Evolutionary conservation across 768 basidiomycete species (phyloP).

Genomic region (Pholiota molesta): DNA sequence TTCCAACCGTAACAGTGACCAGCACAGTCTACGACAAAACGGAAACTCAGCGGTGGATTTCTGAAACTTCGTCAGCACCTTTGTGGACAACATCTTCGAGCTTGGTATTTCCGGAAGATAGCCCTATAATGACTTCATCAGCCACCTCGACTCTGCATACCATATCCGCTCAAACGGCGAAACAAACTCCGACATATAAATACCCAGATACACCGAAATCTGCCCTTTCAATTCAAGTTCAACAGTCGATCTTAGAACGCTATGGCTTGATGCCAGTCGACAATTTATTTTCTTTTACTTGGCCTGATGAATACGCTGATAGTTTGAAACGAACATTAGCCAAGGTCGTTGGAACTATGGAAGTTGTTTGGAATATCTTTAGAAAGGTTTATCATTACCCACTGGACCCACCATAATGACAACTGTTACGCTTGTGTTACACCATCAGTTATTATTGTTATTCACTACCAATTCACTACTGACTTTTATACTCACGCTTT

Average conservation of each 20-base stretch:
- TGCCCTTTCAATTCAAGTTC: conserved; percentile 5
- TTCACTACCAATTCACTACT: too few species aligned
- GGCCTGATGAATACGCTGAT: conserved; percentile 28
- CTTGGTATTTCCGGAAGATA: not conserved
- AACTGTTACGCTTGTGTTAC: not conserved
- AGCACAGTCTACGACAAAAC: conserved; percentile 35
- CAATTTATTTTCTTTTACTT: conserved; percentile 34
- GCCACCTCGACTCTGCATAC: not conserved
- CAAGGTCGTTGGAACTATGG: conserved; percentile 40
- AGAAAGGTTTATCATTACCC: conserved; percentile 60
- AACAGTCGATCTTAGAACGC: conserved; percentile 21
- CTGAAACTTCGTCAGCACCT: conserved; percentile 11
- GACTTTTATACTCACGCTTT: conserved; percentile 7
- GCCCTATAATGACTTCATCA: conserved; percentile 2
- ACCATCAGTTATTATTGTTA: too few species aligned
- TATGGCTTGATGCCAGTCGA: conserved; percentile 33
- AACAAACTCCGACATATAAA: not conserved
- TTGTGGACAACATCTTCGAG: not conserved
- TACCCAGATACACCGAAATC: conserved; percentile 9
- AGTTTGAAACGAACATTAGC: conserved; percentile 29
- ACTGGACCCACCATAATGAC: conserved; percentile 47
- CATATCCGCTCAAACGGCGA: not conserved
- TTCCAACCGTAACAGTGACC: conserved; percentile 43
- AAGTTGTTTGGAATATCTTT: conserved; percentile 49
- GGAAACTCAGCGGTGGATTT: conserved; percentile 22